These are phyloP conservation scores for Brassica cretica DNA, from an alignment of 345 rosid species.

Conservation along the genomic window DNA sequence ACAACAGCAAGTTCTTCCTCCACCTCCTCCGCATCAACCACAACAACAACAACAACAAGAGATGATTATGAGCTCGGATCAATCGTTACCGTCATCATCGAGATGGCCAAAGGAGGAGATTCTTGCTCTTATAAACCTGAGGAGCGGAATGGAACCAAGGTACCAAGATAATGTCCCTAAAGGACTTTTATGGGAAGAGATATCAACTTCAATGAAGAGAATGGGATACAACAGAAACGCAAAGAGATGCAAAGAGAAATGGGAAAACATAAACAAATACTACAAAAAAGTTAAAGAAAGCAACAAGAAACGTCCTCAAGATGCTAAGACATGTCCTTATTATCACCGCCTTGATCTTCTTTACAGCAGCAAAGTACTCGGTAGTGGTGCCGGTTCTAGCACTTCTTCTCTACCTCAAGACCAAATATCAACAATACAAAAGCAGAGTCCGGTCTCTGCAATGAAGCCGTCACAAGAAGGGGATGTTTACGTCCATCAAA, in stretches of 20 bases:
- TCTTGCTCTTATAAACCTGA: slow-evolving; percentile 58
- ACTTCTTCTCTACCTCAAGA: slow-evolving; percentile 37
- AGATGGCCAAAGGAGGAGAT: slow-evolving; percentile 87
- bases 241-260: slow-evolving; percentile 85
- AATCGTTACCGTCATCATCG: slow-evolving; percentile 42
- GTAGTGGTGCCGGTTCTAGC: slow-evolving; percentile 24
- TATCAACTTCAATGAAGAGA: slow-evolving; percentile 58
- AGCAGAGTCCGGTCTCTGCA: slow-evolving; percentile 22
- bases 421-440: slow-evolving; percentile 30
- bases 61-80: slow-evolving; percentile 42
- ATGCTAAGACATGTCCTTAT: slow-evolving; percentile 88
- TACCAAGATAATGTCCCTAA: slow-evolving; percentile 74
- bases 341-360: slow-evolving; percentile 80
- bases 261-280: slow-evolving; percentile 93
- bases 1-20: slow-evolving; percentile 50
- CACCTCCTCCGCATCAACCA: not conserved
- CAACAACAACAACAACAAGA: slow-evolving; percentile 25
- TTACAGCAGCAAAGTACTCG: slow-evolving; percentile 56
- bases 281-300: slow-evolving; percentile 90
- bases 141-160: slow-evolving; percentile 63
- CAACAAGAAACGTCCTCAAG: slow-evolving; percentile 77
- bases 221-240: slow-evolving; percentile 70
- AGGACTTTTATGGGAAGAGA: slow-evolving; percentile 86
- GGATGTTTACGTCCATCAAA: slow-evolving; percentile 23
- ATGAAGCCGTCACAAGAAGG: slow-evolving; percentile 42